Evolutionary conservation across 495 filamentous ascomycete species (phyloP), one percentile per base, ranked within the genome.

Genomic region (Parathielavia hyrcaniae): DNA sequence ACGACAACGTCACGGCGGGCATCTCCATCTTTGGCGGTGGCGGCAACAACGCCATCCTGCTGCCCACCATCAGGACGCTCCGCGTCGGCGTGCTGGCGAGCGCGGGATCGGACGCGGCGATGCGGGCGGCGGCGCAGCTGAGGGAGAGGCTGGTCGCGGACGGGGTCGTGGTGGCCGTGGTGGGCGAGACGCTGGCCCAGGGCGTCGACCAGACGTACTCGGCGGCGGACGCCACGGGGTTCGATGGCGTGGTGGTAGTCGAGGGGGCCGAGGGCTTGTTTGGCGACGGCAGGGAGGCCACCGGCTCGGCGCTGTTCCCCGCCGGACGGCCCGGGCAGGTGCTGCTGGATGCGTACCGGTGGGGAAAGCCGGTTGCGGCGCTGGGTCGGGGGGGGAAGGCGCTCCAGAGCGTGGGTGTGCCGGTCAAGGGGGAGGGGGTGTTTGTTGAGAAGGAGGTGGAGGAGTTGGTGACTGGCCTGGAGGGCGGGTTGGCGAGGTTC

Each of bases 151-250:
- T 91, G 17, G 62, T 61, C 1, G 60, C 60, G 5, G 69, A 71
- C 16, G 79, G 79, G 7, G 75, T 89, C 0, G 73, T 81, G 49
- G 75, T 82, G 8, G 72, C 81, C 6, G 73, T 90, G 46, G 82
- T 92, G 1, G 85, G 75, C 0, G 87, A 90, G 73, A 66, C 60
- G 5, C 71, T 90, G 0, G 68, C 62, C 3, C 58, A 71, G 10
- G 82, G 79, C 11, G 77, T 88, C 36, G 77, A 86, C 61, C 80
- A 83, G 70, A 89, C 87, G 0, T 92, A 91, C 68, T 81, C 81
- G 22, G 79, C 77, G 5, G 78, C 86, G 2, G 86, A 90, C 61
- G 87, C 86, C 0, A 83, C 82, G 0, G 77, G 77, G 23, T 91
- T 89, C 59, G 88, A 91, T 65, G 87, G 81, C 30, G 70, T 92